Percentiles rank a stretch among this genome's conserved stretches.
Conservation (phyloP, 352 stramenopile genomes). For the Phytophthora pistaciae region DNA sequence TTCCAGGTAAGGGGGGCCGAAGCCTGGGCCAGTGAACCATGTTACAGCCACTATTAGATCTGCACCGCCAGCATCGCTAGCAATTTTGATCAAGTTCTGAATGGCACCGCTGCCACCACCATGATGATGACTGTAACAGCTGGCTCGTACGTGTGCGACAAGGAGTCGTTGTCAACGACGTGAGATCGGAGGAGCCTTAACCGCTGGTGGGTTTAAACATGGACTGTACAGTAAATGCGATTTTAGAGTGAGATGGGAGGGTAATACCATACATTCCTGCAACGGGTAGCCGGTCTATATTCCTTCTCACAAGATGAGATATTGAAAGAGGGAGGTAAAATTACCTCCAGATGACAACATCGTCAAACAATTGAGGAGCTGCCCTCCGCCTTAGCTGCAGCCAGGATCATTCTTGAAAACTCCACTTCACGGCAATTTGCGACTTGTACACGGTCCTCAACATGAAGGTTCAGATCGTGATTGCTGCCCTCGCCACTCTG, state of each 20-base stretch:
- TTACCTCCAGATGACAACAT: neutral
- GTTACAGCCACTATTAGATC: no score
- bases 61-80: no score
- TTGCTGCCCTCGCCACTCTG: conserved; percentile 1
- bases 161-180: no score
- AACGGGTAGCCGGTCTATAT: neutral
- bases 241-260: neutral
- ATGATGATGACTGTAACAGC: no score
- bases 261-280: neutral
- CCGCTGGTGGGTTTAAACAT: no score
- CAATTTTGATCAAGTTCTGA: no score
- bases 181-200: neutral
- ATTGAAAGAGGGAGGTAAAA: neutral
- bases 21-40: no score
- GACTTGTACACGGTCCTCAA: neutral
- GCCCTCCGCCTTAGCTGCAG: neutral
- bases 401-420: neutral
- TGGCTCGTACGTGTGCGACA: no score
- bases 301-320: neutral
- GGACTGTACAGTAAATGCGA: no score
- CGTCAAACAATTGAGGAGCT: neutral
- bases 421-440: neutral
- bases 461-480: conserved; percentile 4
- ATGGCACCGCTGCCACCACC: no score
- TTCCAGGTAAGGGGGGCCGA: no score